Percentiles rank a stretch among this genome's conserved stretches.
phyloP scores from a whole-genome alignment of 768 basidiomycete species.

The Candolleomyces efflorescens region DNA sequence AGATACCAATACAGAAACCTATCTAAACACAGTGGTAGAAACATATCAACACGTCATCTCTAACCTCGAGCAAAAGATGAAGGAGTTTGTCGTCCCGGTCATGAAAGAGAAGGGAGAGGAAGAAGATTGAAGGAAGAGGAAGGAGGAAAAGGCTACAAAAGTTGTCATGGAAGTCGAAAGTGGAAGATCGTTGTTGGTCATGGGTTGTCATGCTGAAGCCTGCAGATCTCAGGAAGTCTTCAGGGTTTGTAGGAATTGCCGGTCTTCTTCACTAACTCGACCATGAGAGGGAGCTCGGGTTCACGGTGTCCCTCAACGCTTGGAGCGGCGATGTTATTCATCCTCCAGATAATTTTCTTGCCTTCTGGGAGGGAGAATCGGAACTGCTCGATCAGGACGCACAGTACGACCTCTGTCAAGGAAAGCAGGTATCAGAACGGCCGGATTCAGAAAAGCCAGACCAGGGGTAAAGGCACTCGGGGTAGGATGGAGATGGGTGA shows the following conservation, averaged over 20 bases:
- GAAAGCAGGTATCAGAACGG: neutral
- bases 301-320: too few species aligned
- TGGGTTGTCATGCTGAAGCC: too few species aligned
- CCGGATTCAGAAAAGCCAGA: neutral
- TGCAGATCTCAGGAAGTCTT: too few species aligned
- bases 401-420: constrained; percentile 23
- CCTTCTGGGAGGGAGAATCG: constrained; percentile 17
- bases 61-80: neutral
- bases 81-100: neutral
- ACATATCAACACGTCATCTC: constrained; percentile 32
- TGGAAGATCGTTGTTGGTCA: too few species aligned
- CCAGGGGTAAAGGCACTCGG: neutral
- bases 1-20: constrained; percentile 66
- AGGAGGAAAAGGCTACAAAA: too few species aligned
- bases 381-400: constrained; percentile 21
- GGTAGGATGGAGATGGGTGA: neutral
- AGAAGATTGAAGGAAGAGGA: too few species aligned
- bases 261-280: too few species aligned
- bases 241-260: too few species aligned
- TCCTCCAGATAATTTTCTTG: constrained; percentile 25
- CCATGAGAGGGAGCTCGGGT: too few species aligned
- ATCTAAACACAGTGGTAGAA: constrained; percentile 42
- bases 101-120: too few species aligned
- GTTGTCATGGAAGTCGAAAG: too few species aligned
- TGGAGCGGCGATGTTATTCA: constrained; percentile 11